phyloP scores from a whole-genome alignment of 805 yeast genomes.

The Komagataella kurtzmanii region DNA sequence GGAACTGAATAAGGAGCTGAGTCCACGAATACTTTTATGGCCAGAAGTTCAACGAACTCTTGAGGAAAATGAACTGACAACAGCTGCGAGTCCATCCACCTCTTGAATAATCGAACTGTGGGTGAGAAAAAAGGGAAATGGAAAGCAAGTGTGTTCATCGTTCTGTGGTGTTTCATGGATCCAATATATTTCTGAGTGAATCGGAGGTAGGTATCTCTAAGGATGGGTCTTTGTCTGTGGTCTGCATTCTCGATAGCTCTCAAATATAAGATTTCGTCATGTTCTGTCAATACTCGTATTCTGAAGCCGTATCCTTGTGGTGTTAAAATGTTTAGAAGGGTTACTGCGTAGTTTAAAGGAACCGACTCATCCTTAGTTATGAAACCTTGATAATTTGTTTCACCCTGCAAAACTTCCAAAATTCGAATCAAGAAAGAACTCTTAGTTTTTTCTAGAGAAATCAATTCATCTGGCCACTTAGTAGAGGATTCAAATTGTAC shows the following conservation, averaged over 20 bases:
- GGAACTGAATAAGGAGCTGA: slow-evolving; percentile 80
- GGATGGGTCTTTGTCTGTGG: slow-evolving; percentile 41
- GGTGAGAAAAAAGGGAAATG: slow-evolving; percentile 66
- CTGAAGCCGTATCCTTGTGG: slow-evolving; percentile 88
- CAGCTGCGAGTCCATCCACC: slow-evolving; percentile 80
- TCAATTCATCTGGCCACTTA: slow-evolving; percentile 92
- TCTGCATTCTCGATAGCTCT: slow-evolving; percentile 58
- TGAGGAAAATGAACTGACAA: slow-evolving; percentile 61
- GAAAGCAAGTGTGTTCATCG: slow-evolving; percentile 56
- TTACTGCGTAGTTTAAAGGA: slow-evolving; percentile 50
- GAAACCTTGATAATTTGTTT: slow-evolving; percentile 40
- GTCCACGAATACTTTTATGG: slow-evolving; percentile 74
- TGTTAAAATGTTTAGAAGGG: slow-evolving; percentile 51
- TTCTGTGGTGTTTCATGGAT: slow-evolving; percentile 68
- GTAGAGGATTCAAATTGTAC: slow-evolving; percentile 80
- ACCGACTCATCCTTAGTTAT: slow-evolving; percentile 55
- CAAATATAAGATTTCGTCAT: slow-evolving; percentile 65
- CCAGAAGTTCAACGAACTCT: slow-evolving; percentile 72
- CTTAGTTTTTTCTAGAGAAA: slow-evolving; percentile 78
- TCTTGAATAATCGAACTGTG: slow-evolving; percentile 72
- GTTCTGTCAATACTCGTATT: slow-evolving; percentile 64
- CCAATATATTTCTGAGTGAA: slow-evolving; percentile 57
- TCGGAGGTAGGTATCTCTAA: slow-evolving; percentile 49
- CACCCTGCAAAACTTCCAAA: slow-evolving; percentile 28
- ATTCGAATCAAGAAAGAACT: slow-evolving; percentile 78